Evolutionary conservation across 1,139 yeast genomes (phyloP), one percentile per base, ranked within the genome.

Genomic region (Barnettozyma hawaiiensis): DNA sequence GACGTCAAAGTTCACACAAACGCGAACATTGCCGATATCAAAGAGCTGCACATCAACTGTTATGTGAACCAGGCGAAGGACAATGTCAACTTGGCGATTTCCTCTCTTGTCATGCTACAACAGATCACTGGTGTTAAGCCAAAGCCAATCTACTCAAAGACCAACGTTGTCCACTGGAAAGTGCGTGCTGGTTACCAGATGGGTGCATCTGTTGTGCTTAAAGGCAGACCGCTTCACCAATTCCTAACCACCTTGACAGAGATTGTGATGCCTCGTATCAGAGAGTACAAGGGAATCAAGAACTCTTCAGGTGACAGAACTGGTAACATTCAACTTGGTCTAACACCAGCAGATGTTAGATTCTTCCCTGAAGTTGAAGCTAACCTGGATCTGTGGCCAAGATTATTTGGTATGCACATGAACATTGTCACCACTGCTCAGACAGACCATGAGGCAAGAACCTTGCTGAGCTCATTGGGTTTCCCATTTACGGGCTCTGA

Each of bases 91-190:
- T 72, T 81, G 48, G 86, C 89, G 39, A 77, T 90, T 46, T 76
- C 92, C 28, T 87, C 95, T 15, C 71, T 81, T 49, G 71, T 87
- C 49, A 95, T 86, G 63, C 63, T 94, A 44, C 95, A 95, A 53
- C 97, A 92, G 63, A 85, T 94, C 58, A 90, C 98, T 27, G 96
- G 96, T 51, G 81, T 75, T 52, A 86, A 87, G 63, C 90, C 97
- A 34, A 71, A 74, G 51, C 74, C 82, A 31, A 70, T 87, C 26
- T 83, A 71, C 60, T 83, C 95, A 37, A 85, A 78, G 58, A 73
- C 85, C 12, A 89, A 89, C 63, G 86, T 87, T 38, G 84, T 92
- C 43, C 76, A 79, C 34, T 90, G 97, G 96, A 81, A 81, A 55
- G 74, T 89, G 44, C 79, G 97, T 63, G 80, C 80, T 40, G 96